Conservation (phyloP, 2,329 filamentous ascomycete species). For the Scedosporium boydii region DNA sequence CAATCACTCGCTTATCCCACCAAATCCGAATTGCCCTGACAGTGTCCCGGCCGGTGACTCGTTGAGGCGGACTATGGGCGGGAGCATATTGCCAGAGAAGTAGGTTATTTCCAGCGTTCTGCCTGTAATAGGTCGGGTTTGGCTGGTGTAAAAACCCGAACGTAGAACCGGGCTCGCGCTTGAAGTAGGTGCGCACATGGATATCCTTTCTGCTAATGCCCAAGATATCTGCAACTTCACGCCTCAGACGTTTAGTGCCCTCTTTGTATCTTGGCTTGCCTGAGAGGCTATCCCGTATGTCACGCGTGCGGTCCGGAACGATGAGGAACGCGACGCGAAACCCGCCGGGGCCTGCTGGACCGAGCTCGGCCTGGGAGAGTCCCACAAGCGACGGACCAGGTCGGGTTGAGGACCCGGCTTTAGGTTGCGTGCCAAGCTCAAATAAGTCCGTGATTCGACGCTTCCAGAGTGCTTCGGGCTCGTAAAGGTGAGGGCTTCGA, state of each 20-base stretch:
- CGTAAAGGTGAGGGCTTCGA: neutral
- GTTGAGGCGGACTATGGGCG: neutral
- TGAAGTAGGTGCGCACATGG: neutral
- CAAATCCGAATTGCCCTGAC: neutral
- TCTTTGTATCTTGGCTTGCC: neutral
- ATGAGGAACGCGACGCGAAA: neutral
- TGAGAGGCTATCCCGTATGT: neutral
- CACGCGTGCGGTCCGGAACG: neutral
- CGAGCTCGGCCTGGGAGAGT: neutral
- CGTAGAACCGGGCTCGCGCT: neutral
- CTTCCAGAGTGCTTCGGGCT: neutral
- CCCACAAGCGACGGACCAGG: neutral
- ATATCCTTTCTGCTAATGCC: neutral
- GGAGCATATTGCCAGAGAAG: conserved; percentile 1
- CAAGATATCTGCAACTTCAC: neutral
- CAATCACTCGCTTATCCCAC: neutral
- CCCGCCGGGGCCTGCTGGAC: neutral
- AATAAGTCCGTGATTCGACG: neutral
- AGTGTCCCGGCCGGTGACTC: neutral
- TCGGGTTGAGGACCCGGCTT: neutral
- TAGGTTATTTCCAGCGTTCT: neutral
- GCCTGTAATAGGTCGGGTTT: neutral
- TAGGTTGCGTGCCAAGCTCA: neutral
- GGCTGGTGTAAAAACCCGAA: neutral
- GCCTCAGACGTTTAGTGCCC: neutral